Base-by-base conservation (phyloP, 345 rosid species). In the Lenwebbia sp. region DNA sequence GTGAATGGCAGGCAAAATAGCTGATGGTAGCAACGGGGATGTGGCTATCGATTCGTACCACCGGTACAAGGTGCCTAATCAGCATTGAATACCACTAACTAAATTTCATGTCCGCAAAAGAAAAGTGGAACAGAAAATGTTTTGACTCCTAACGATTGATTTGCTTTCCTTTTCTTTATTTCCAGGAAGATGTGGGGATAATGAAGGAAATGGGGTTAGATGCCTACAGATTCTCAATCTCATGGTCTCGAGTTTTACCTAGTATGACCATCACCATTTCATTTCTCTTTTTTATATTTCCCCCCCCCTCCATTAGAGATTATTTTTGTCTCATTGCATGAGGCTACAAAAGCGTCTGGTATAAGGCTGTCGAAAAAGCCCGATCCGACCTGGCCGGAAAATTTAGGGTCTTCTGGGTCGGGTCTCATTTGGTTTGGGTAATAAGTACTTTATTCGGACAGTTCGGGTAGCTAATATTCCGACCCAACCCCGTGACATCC, bases 31-130 rank as follows among this genome's bases (percentile, higher is more conserved):
- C 53, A 94, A 85, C 25, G 98, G 95, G 85, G 91, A 94, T 50
- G 89, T 89, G n/a, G 94, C 95, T 7, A 10, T 86, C 30, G 95
- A 94, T 84, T 87, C 90, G 4, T 93, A 94, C 88, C 90, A 92
- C 84, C 92, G 89, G 23, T 94, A 91, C 88, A 89, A 92, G 94
- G 96, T 92, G 60, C 15, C 12, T 28, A 13, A 60, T 60, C 37
- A 60, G 40, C 65, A 58, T 26, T 4, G 2, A 13, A 17, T 60
- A 28, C 40, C 30, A 3, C 37, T 3, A 28, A 60, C 28, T 60
- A n/a, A 13, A 3, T 60, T 60, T 60, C 10, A 60, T 28, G 74
- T 28, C 28, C 40, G 40, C 74, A n/a, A 3, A 13, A 60, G 17
- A 28, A 60, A 50, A 28, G 3, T 60, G 74, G 30, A 21, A 22